A percentile compares a stretch with the other conserved stretches of the same genome.
These are phyloP conservation scores for Jacaranda mimosifolia DNA, from an alignment of 257 asterid genomes.

Conservation along the genomic window DNA sequence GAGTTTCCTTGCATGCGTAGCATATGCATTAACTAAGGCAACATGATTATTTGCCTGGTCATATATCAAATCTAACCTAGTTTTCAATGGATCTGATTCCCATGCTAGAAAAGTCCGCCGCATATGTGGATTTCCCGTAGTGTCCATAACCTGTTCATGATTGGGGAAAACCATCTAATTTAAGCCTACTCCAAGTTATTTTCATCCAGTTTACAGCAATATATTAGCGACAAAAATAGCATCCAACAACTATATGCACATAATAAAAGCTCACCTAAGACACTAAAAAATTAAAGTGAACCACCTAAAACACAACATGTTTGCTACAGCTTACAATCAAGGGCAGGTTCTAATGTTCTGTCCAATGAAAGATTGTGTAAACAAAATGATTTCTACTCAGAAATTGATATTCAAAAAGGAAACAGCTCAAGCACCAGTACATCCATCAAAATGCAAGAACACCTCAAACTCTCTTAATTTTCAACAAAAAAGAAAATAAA, in stretches of 20 bases:
- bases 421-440: not conserved
- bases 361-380: not conserved
- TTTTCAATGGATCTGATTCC: constrained; percentile 87
- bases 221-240: not conserved
- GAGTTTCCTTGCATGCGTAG: constrained; percentile 90
- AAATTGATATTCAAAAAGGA: not conserved
- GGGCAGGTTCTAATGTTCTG: not conserved
- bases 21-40: constrained; percentile 87
- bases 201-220: not conserved
- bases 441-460: constrained; percentile 18
- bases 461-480: not conserved
- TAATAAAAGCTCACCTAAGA: not conserved
- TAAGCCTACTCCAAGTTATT: not conserved
- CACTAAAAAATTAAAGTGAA: not conserved
- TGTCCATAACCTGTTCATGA: constrained; percentile 54
- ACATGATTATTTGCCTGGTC: constrained; percentile 87
- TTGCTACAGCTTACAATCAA: not conserved
- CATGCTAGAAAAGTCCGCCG: constrained; percentile 69
- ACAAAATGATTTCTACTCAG: not conserved
- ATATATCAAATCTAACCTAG: constrained; percentile 80
- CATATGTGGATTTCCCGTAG: constrained; percentile 67
- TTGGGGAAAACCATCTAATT: not conserved
- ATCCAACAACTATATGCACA: constrained; percentile 1
- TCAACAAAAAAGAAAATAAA: not conserved
- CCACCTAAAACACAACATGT: not conserved